Base-by-base conservation (phyloP, 176 grass and related monocot species). In the Oryza meridionalis region DNA sequence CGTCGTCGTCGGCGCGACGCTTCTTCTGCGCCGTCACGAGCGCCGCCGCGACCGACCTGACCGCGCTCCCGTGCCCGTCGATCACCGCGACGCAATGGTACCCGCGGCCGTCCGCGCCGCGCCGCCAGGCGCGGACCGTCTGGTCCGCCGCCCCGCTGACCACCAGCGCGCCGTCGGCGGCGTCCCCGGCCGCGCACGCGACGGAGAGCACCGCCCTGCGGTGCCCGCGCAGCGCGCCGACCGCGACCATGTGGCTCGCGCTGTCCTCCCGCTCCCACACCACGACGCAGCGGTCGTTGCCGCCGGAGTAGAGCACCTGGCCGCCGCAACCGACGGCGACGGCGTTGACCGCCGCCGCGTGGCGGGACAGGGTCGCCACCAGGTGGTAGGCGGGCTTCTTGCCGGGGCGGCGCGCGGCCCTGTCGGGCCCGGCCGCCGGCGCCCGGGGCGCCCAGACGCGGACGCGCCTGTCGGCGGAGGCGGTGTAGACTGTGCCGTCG, bases 231-330 rank as follows among this genome's bases (percentile, higher is more conserved):
- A 98, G 76, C 6, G 95, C 89, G 1, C 92, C 95, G 63, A 92
- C 38, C 6, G 84, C 86, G n/a, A 55, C 47, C 89, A 95, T 84
- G 78, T 95, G 91, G 38, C 78, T 80, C 4, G 90, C 92, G 82
- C 86, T 93, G 53, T 92, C 96, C 86, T 98, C 96, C 47, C 91
- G 84, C 88, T 98, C 96, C 96, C 96, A 98, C 64, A 95, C 96
- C 35, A 98, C 17, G 11, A 98, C 77, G 67, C 79, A 88, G 4
- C 91, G 87, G 80, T 98, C 96, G 77, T 91, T 93, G 27, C 90
- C 86, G n/a, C 85, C 96, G 0, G 96, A 88, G 84, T 93, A 98
- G 0, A 98, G 70, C 46, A 88, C 47, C 26, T 86, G 74, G 0
- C 89, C 91, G 0, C 75, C 91, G 66, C 73, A 84, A 49, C 85